Base-by-base conservation (phyloP, 495 filamentous ascomycete species). In the Trichoderma orchidacearum region DNA sequence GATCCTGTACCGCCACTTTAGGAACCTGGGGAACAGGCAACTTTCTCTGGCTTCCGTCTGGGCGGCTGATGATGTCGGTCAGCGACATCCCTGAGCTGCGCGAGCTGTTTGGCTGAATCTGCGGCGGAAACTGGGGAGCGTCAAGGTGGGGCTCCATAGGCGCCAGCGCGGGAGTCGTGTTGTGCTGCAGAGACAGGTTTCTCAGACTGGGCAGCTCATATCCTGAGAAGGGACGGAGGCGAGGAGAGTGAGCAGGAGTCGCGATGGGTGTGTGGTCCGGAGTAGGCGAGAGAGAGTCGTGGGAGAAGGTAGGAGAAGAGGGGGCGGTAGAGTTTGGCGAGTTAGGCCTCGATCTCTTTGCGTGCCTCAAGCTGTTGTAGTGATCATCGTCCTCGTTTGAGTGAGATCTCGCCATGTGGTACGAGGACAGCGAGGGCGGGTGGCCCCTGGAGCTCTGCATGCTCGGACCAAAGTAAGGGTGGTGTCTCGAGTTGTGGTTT, bases 211-310 rank as follows among this genome's bases (percentile, higher is more conserved):
- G 92, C 31, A 97, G 76, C 67, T 90, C 87, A 60, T 74, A 80
- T 66, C 63, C 72, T 30, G 81, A 81, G 58, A 84, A 78, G 5
- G 93, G 93, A 53, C 87, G 83, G 54, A 98, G 76, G 29, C 93
- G 89, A 21, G 93, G 93, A 5, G 94, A 97, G 72, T 97, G 93
- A 29, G 90, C 90, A 0, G 93, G 93, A 1, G 93, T 98, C 30
- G 91, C 93, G 41, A 97, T 79, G 6, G 93, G 93, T 13, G 94
- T 97, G 75, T 96, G 90, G 64, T 96, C 93, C 2, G 93, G 94
- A 2, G 93, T 98, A 1, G 93, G 94, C 1, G 94, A 97, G 25
- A 89, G 81, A 8, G 91, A 96, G 73, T 94, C 92, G 70, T 96
- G 88, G 5, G 93, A 96, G 73, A 96, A 97, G 30, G 89, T 96